These are phyloP conservation scores for Coniochaeta pulveracea DNA, from an alignment of 2,329 filamentous ascomycete species.

Conservation along the genomic window DNA sequence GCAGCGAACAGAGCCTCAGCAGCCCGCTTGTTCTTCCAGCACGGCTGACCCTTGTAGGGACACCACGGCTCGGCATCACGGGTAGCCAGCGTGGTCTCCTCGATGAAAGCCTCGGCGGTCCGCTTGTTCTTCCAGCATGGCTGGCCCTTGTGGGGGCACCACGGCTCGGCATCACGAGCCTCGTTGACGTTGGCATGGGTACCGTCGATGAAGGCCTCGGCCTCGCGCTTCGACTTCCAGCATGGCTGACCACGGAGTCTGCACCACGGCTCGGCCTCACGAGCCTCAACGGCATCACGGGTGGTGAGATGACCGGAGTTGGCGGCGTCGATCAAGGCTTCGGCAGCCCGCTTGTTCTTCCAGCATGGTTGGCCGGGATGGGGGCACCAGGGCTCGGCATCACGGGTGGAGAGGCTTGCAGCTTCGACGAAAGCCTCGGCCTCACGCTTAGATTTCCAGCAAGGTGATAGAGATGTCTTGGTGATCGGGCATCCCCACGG, in stretches of 20 bases:
- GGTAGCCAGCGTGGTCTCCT: slow-evolving; percentile 12
- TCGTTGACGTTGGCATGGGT: slow-evolving; percentile 13
- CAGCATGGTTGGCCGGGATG: slow-evolving; percentile 21
- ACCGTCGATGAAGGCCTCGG: slow-evolving; percentile 19
- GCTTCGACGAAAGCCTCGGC: slow-evolving; percentile 19
- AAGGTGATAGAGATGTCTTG: slow-evolving; percentile 30
- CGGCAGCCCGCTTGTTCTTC: slow-evolving; percentile 28
- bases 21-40: slow-evolving; percentile 31
- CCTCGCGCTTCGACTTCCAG: slow-evolving; percentile 30
- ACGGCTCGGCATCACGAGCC: slow-evolving; percentile 15
- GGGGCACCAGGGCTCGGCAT: slow-evolving; percentile 13
- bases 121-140: slow-evolving; percentile 32
- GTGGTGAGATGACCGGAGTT: slow-evolving; percentile 5
- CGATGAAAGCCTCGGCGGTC: slow-evolving; percentile 21
- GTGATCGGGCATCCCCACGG: slow-evolving; percentile 21
- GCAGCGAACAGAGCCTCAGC: slow-evolving; percentile 19
- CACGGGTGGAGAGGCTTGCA: slow-evolving; percentile 13
- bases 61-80: slow-evolving; percentile 19
- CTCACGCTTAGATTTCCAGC: slow-evolving; percentile 31
- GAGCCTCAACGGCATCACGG: background rate
- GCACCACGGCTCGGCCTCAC: slow-evolving; percentile 20
- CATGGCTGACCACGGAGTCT: slow-evolving; percentile 26
- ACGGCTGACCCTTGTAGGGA: slow-evolving; percentile 24
- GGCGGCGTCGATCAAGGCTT: slow-evolving; percentile 19
- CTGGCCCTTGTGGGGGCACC: slow-evolving; percentile 11